A percentile compares a stretch with the other conserved stretches of the same genome.
Evolutionary conservation across 2,329 filamentous ascomycete species (phyloP).

Genomic region (Phaeosphaeria sp.): DNA sequence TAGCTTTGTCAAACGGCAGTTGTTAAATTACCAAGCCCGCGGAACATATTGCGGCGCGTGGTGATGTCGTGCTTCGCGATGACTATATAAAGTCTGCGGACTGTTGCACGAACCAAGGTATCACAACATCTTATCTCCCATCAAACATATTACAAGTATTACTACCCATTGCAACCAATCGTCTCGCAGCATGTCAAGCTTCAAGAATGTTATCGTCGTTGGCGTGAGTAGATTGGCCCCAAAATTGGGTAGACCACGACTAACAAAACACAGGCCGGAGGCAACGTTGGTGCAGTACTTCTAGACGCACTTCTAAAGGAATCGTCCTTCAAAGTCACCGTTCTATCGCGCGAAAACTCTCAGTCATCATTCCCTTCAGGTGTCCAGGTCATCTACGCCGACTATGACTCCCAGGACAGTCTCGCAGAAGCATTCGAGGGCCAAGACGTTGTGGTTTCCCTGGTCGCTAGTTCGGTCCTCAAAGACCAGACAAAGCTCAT

Average conservation of each 20-base stretch:
- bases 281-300: conserved; percentile 54
- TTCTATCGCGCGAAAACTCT: conserved; percentile 61
- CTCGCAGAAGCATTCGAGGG: conserved; percentile 61
- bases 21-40: not conserved
- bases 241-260: not conserved
- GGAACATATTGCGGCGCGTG: not conserved
- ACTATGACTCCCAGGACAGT: conserved; percentile 57
- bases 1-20: not conserved
- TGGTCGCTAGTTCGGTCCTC: conserved; percentile 52
- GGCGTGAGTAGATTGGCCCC: conserved; percentile 41
- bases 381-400: conserved; percentile 55
- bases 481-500: conserved; percentile 60
- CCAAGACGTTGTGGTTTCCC: conserved; percentile 64
- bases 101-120: not conserved
- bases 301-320: conserved; percentile 49
- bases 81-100: not conserved
- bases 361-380: conserved; percentile 48
- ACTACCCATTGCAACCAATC: not conserved
- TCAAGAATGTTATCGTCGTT: conserved; percentile 54
- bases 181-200: conserved; percentile 16
- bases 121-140: not conserved
- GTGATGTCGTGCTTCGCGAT: not conserved
- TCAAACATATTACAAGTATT: not conserved
- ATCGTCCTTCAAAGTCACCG: conserved; percentile 61
- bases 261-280: conserved; percentile 38